Evolutionary conservation across 2,329 filamentous ascomycete species (phyloP).

Genomic region (Phaeophleospora eucalypticola): DNA sequence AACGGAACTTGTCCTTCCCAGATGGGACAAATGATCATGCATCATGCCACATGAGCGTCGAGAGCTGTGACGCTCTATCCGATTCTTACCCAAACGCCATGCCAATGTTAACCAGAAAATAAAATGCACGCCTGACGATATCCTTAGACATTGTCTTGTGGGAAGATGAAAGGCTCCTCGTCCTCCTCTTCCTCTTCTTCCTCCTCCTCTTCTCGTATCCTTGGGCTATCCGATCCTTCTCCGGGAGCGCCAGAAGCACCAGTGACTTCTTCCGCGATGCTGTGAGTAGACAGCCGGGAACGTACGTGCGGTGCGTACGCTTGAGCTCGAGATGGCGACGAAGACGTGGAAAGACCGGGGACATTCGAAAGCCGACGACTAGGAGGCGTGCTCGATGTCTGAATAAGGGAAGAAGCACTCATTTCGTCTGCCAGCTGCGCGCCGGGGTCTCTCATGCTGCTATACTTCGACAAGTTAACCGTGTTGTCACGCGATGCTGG

Average conservation of each 20-base stretch:
- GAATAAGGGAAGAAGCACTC: constrained; percentile 80
- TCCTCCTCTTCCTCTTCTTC: constrained; percentile 22
- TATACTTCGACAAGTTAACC: constrained; percentile 60
- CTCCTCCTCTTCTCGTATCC: constrained; percentile 19
- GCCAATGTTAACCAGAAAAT: background rate
- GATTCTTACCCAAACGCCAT: background rate
- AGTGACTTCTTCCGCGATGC: constrained; percentile 60
- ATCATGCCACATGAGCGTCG: background rate
- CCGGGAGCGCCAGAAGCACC: constrained; percentile 24
- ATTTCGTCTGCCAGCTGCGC: constrained; percentile 87
- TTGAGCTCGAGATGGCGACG: constrained; percentile 79
- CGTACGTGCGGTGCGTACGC: constrained; percentile 92
- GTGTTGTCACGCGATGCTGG: constrained; percentile 52
- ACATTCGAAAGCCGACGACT: constrained; percentile 68
- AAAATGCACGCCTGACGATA: background rate
- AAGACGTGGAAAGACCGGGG: constrained; percentile 70
- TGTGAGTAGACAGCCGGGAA: constrained; percentile 87
- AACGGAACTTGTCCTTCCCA: background rate
- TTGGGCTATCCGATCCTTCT: constrained; percentile 20
- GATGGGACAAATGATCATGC: background rate
- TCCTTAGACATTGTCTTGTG: constrained; percentile 19
- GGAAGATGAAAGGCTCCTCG: constrained; percentile 30
- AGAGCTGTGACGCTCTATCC: background rate
- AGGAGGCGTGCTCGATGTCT: constrained; percentile 74
- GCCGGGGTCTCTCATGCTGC: constrained; percentile 84